Conservation (phyloP, 176 grass and related monocot genomes). For the Oryza australiensis region DNA sequence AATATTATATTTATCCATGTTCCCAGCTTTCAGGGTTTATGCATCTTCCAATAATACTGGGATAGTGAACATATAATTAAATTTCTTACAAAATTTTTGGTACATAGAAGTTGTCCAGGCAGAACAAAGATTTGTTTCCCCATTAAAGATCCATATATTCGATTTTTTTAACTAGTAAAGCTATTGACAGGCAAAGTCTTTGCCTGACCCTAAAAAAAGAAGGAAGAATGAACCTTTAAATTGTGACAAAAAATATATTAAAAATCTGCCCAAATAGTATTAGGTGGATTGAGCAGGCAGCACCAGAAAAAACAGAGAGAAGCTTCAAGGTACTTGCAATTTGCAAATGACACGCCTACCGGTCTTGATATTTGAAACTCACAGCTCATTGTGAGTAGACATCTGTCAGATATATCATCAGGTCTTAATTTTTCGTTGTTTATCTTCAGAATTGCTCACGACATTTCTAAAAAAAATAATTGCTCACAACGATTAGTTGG, state of each 20-base stretch:
- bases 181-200: background rate
- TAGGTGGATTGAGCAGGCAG: slow-evolving; percentile 8
- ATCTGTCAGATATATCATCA: slow-evolving; percentile 11
- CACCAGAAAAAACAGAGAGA: slow-evolving; percentile 7
- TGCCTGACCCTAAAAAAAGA: background rate
- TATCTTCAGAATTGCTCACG: slow-evolving; percentile 24
- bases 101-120: background rate
- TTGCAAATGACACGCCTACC: slow-evolving; percentile 30
- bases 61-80: background rate
- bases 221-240: background rate
- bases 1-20: background rate
- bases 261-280: background rate
- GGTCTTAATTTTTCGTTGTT: background rate
- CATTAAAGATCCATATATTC: background rate
- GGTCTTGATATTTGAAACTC: slow-evolving; percentile 24
- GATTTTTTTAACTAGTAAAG: background rate
- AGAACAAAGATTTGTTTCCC: background rate
- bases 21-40: slow-evolving; percentile 2
- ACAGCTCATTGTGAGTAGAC: slow-evolving; percentile 33
- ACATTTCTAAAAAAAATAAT: too few species aligned
- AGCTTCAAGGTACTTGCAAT: slow-evolving; percentile 46
- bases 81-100: background rate
- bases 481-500: background rate
- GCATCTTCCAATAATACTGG: slow-evolving; percentile 1
- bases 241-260: background rate